phyloP scores from a whole-genome alignment of 2,329 filamentous ascomycete species.

The Dothidotthia symphoricarpi region DNA sequence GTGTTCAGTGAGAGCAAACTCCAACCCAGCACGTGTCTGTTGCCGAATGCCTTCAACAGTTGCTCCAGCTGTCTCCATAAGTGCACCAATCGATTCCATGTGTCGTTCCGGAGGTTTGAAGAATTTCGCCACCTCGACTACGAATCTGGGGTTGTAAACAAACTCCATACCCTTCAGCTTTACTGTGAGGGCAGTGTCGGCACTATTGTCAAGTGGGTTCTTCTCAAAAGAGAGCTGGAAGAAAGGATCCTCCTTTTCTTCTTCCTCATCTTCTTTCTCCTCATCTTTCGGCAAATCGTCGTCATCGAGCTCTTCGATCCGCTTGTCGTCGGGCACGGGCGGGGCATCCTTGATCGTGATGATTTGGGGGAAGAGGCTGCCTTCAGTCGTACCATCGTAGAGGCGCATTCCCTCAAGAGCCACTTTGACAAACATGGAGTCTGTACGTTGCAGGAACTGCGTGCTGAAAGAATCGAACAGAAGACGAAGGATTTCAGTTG shows the following conservation, averaged over 20 bases:
- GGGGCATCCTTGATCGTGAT: slow-evolving; percentile 90
- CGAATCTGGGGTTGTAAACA: slow-evolving; percentile 93
- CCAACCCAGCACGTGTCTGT: slow-evolving; percentile 90
- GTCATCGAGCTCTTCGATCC: slow-evolving; percentile 51
- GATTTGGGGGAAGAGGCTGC: slow-evolving; percentile 90
- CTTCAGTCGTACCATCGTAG: slow-evolving; percentile 91
- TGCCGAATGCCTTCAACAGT: slow-evolving; percentile 93
- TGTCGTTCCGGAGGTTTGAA: slow-evolving; percentile 95
- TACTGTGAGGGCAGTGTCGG: slow-evolving; percentile 84
- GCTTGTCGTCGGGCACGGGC: slow-evolving; percentile 51
- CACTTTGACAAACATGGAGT: slow-evolving; percentile 84
- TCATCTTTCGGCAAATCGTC: slow-evolving; percentile 48
- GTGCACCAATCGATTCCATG: slow-evolving; percentile 95
- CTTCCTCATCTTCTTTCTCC: slow-evolving; percentile 45
- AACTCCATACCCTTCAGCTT: slow-evolving; percentile 95
- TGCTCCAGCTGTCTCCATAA: slow-evolving; percentile 93
- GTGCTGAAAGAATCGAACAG: slow-evolving; percentile 95
- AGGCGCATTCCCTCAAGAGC: slow-evolving; percentile 90
- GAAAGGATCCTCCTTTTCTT: slow-evolving; percentile 69
- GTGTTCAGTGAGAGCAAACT: slow-evolving; percentile 95
- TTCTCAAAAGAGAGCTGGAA: slow-evolving; percentile 93
- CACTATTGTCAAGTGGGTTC: slow-evolving; percentile 88
- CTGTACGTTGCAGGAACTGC: slow-evolving; percentile 82
- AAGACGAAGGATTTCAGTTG: slow-evolving; percentile 79
- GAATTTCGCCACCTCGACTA: slow-evolving; percentile 88